These are phyloP conservation scores for Paracoccidioides lutzii DNA, from an alignment of 2,329 filamentous ascomycete genomes.

Conservation along the genomic window DNA sequence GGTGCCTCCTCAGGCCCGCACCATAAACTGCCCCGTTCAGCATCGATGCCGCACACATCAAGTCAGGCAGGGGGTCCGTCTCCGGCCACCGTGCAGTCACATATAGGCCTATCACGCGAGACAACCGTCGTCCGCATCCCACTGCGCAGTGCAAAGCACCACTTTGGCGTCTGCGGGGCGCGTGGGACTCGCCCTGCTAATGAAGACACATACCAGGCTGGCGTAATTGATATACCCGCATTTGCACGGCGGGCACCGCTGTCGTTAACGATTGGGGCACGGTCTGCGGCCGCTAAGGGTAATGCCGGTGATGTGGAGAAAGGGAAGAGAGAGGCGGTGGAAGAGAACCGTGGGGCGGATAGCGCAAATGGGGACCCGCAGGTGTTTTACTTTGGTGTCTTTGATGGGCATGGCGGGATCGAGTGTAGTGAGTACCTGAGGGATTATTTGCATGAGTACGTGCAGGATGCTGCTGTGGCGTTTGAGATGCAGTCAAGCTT, in stretches of 20 bases:
- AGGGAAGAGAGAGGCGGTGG: background rate
- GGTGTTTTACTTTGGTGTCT: constrained; percentile 94
- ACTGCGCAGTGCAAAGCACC: constrained; percentile 83
- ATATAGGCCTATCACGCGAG: constrained; percentile 53
- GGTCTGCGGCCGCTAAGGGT: constrained; percentile 9
- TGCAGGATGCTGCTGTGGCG: constrained; percentile 64
- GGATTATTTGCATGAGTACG: constrained; percentile 74
- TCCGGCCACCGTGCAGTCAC: constrained; percentile 46
- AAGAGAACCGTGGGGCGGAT: constrained; percentile 53
- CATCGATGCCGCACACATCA: constrained; percentile 60
- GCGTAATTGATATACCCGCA: constrained; percentile 81
- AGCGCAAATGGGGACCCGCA: constrained; percentile 80
- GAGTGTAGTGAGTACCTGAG: constrained; percentile 80
- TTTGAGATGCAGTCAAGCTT: constrained; percentile 73
- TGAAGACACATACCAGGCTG: constrained; percentile 88
- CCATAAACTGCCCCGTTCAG: constrained; percentile 76
- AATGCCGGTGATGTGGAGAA: constrained; percentile 1
- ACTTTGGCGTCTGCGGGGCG: constrained; percentile 70
- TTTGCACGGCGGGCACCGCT: constrained; percentile 76
- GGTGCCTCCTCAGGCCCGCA: constrained; percentile 50
- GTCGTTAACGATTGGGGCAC: constrained; percentile 36
- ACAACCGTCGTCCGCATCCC: constrained; percentile 92
- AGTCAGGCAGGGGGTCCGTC: constrained; percentile 35
- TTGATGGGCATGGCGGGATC: constrained; percentile 85
- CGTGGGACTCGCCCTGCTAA: constrained; percentile 79